Conservation (phyloP, 2,329 filamentous ascomycete genomes). For the Chrysoporthe deuterocubensis region DNA sequence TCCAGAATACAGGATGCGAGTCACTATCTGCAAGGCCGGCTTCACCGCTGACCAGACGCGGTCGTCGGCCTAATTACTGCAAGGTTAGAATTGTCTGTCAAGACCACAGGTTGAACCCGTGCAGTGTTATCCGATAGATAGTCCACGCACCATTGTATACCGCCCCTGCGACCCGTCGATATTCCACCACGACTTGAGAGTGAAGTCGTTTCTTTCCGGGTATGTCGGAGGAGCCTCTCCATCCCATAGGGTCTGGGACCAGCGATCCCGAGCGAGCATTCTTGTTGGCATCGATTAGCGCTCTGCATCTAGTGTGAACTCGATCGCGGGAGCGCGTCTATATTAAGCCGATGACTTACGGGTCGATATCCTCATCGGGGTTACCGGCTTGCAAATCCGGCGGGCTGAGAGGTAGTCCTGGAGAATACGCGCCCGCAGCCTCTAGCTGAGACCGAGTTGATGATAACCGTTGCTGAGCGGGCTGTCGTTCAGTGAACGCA, state of each 20-base stretch:
- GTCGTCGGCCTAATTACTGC: not conserved
- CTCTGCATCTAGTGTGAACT: not conserved
- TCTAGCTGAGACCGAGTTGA: not conserved
- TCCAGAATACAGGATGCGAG: not conserved
- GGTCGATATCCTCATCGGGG: not conserved
- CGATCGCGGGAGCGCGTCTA: not conserved
- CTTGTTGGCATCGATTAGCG: not conserved
- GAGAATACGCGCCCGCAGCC: not conserved
- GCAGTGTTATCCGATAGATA: not conserved
- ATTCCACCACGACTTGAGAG: not conserved
- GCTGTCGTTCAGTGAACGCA: not conserved
- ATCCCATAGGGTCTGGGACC: not conserved
- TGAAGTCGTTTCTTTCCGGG: not conserved
- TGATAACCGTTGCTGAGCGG: not conserved
- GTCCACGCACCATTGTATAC: not conserved
- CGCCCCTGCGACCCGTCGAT: not conserved
- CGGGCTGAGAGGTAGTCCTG: not conserved
- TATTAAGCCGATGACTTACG: not conserved
- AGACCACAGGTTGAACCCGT: not conserved
- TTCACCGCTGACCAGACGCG: not conserved
- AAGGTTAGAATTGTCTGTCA: not conserved
- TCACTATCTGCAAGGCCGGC: constrained; percentile 2
- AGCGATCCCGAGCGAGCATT: not conserved
- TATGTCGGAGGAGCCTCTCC: not conserved
- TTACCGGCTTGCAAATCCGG: not conserved